These are phyloP conservation scores for Striga asiatica DNA, from an alignment of 257 asterid species.

Conservation along the genomic window DNA sequence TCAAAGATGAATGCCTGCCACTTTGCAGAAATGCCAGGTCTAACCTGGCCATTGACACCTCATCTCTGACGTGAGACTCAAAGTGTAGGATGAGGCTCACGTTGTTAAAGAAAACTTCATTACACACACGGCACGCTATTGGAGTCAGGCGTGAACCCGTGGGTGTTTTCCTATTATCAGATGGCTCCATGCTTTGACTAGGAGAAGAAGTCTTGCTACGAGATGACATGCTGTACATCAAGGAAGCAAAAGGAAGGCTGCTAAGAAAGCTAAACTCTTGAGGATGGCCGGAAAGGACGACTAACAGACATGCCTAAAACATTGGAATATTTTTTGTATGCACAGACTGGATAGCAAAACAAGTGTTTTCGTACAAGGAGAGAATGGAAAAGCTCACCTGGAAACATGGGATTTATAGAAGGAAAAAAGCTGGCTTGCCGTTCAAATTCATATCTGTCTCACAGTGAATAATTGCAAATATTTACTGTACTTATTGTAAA, in stretches of 20 bases:
- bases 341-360: neutral
- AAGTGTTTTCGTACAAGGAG: conserved; percentile 9
- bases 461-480: conserved; percentile 15
- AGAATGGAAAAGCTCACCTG: conserved; percentile 16
- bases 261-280: neutral
- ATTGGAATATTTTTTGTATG: too few species aligned
- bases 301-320: neutral
- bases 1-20: neutral
- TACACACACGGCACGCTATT: conserved; percentile 29
- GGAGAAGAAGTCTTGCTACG: conserved; percentile 8
- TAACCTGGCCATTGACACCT: neutral
- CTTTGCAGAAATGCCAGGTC: conserved; percentile 11
- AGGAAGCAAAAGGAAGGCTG: conserved; percentile 12
- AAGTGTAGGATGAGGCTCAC: conserved; percentile 26
- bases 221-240: conserved; percentile 15
- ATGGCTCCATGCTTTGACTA: conserved; percentile 9
- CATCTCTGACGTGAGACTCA: conserved; percentile 19
- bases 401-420: conserved; percentile 19
- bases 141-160: neutral
- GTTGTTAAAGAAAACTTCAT: conserved; percentile 23
- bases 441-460: conserved; percentile 18
- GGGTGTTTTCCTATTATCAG: conserved; percentile 13
- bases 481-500: conserved; percentile 17
- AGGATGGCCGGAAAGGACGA: neutral
- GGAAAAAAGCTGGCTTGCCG: conserved; percentile 11